phyloP scores from a whole-genome alignment of 73 alveolate genomes.

The Durusdinium trenchii region DNA sequence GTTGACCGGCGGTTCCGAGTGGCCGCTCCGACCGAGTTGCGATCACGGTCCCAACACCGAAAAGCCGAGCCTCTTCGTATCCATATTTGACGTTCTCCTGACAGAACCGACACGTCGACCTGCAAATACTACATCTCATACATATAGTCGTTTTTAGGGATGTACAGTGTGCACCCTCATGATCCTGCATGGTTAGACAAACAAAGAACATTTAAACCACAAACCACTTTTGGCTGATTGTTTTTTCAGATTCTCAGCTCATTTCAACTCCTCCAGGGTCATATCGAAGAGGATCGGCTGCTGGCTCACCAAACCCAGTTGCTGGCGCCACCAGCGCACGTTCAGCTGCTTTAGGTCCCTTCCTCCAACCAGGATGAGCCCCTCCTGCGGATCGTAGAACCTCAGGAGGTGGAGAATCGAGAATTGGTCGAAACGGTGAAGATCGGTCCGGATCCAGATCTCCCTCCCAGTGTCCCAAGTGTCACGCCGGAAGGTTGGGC shows the following conservation, averaged over 20 bases:
- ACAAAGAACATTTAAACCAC: not conserved
- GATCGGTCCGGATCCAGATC: no score
- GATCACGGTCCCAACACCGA: no score
- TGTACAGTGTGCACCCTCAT: no score
- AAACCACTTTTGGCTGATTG: not conserved
- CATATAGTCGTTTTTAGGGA: no score
- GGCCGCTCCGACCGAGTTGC: no score
- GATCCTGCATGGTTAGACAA: no score
- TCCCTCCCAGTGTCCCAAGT: no score
- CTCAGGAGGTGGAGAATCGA: not conserved
- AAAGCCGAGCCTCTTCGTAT: not conserved
- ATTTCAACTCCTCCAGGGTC: conserved; percentile 11
- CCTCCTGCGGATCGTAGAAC: conserved; percentile 91
- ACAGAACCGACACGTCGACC: no score
- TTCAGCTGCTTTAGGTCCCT: not conserved
- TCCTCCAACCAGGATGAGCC: conserved; percentile 59
- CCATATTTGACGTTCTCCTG: conserved; percentile 84
- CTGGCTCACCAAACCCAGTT: conserved; percentile 76
- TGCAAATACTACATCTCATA: not conserved
- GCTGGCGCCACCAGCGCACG: conserved; percentile 78
- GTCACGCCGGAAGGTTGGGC: not conserved
- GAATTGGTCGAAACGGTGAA: not conserved
- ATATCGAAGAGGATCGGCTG: conserved; percentile 65
- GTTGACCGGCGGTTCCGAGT: not conserved
- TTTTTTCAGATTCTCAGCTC: not conserved